These are phyloP conservation scores for Zygotorulaspora chibaensis DNA, from an alignment of 805 yeast genomes.

Conservation along the genomic window DNA sequence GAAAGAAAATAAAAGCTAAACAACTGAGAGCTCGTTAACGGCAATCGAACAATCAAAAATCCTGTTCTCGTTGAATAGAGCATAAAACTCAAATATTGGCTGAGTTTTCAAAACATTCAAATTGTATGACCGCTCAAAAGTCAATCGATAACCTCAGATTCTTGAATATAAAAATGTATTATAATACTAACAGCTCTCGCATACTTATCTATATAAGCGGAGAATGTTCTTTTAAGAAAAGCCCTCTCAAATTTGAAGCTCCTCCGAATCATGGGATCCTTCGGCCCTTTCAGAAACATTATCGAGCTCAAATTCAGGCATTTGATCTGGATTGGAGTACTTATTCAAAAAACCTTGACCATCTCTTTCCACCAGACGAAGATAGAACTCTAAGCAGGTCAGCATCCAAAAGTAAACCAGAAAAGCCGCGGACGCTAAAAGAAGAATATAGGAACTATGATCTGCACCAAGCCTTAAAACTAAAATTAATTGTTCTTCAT, in stretches of 20 bases:
- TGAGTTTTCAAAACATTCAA: no score
- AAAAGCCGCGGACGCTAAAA: conserved; percentile 68
- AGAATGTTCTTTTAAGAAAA: no score
- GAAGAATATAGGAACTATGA: conserved; percentile 76
- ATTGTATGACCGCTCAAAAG: no score
- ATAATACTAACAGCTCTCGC: no score
- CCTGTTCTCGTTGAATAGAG: no score
- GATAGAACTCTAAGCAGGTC: conserved; percentile 54
- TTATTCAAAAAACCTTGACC: conserved; percentile 15
- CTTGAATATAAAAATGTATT: no score
- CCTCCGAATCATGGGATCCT: not conserved
- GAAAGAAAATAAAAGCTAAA: no score
- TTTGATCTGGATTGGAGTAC: conserved; percentile 7
- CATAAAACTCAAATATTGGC: no score
- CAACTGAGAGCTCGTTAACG: no score
- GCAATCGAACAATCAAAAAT: no score
- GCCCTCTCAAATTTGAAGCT: not conserved
- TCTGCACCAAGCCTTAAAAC: conserved; percentile 75
- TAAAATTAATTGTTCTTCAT: conserved; percentile 75
- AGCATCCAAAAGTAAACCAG: conserved; percentile 64
- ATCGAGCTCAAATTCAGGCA: conserved; percentile 12
- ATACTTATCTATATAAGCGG: no score
- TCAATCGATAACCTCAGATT: no score
- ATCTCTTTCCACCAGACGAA: conserved; percentile 34
- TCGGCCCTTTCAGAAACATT: conserved; percentile 1